Base-by-base conservation (phyloP, 2,329 filamentous ascomycete genomes). In the Ophiostoma sp. region DNA sequence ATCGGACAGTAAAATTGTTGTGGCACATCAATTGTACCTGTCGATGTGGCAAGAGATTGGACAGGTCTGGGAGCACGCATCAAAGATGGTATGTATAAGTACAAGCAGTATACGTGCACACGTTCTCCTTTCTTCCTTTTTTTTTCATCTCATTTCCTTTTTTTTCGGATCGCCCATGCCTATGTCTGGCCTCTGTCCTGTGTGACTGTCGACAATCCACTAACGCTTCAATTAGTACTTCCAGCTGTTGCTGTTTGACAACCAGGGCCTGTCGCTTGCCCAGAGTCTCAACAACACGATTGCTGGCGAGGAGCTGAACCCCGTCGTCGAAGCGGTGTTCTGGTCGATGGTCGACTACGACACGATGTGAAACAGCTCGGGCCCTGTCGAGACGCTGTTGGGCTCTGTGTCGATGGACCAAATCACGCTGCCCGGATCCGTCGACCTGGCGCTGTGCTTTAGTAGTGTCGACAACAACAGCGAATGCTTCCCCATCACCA, bases 291-390 rank as follows among this genome's bases (percentile, higher is more conserved):
- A 33, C 1, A 61, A 61, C 28, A 25, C 9, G 25, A 19, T 19
- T 15, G 28, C 57, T 8, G 57, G 57, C 1, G 15, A 61, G 25
- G 57, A 61, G 31, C 25, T 36, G 25, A 61, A 61, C 11, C 57
- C 57, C 4, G 28, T 61, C 8, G 57, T 61, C 17, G 57, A 61
- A 25, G 57, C 57, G 6, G 57, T 61, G 9, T 61, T 61, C 15
- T 61, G 57, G 57, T 61, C 57, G 11, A 59, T 59, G 55, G 55
- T 59, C 25, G 33, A 59, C 55, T 59, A 59, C 55, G 55, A 59
- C 55, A 59, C 55, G 4, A 59, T 59, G 55, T 59, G 55, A 3
- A 59, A 59, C 55, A 59, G 55, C 11, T 31, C 28, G 15, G 55
- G 55, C 11, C 55, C 55, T 3, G 55, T 59, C 28, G 55, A 59